phyloP scores from a whole-genome alignment of 768 basidiomycete species.

The Lactarius akahatsu region DNA sequence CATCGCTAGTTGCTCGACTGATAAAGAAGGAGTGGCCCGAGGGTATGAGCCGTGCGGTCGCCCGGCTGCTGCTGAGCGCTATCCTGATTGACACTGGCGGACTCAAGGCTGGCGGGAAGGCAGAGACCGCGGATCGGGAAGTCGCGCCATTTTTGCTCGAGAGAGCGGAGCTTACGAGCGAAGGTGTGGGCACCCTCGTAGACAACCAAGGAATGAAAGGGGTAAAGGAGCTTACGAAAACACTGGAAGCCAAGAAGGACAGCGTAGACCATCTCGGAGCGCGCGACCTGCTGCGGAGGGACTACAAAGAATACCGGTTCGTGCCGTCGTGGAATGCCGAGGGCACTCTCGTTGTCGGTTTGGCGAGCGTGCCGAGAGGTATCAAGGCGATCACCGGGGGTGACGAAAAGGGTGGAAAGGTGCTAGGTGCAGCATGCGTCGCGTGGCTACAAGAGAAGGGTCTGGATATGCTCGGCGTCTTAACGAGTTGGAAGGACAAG shows the following conservation, averaged over 20 bases:
- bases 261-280: slow-evolving; percentile 66
- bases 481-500: slow-evolving; percentile 67
- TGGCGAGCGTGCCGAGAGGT: slow-evolving; percentile 78
- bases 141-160: slow-evolving; percentile 67
- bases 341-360: slow-evolving; percentile 58
- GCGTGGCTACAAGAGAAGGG: slow-evolving; percentile 66
- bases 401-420: slow-evolving; percentile 41
- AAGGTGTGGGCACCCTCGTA: slow-evolving; percentile 26
- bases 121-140: slow-evolving; percentile 57
- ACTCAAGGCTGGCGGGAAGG: slow-evolving; percentile 77
- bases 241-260: slow-evolving; percentile 57
- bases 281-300: slow-evolving; percentile 82
- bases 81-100: slow-evolving; percentile 88
- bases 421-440: slow-evolving; percentile 42
- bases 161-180: slow-evolving; percentile 45
- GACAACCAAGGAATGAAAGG: slow-evolving; percentile 42
- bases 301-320: slow-evolving; percentile 86
- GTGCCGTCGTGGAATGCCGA: slow-evolving; percentile 45
- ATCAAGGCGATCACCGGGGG: slow-evolving; percentile 54
- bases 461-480: slow-evolving; percentile 70
- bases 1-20: slow-evolving; percentile 59
- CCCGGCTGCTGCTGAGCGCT: slow-evolving; percentile 48
- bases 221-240: slow-evolving; percentile 49
- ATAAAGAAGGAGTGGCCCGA: slow-evolving; percentile 27
- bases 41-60: slow-evolving; percentile 28